Percentiles rank a stretch among this genome's conserved stretches.
Conservation (phyloP, 2,329 filamentous ascomycete species). For the Fusarium sp. region DNA sequence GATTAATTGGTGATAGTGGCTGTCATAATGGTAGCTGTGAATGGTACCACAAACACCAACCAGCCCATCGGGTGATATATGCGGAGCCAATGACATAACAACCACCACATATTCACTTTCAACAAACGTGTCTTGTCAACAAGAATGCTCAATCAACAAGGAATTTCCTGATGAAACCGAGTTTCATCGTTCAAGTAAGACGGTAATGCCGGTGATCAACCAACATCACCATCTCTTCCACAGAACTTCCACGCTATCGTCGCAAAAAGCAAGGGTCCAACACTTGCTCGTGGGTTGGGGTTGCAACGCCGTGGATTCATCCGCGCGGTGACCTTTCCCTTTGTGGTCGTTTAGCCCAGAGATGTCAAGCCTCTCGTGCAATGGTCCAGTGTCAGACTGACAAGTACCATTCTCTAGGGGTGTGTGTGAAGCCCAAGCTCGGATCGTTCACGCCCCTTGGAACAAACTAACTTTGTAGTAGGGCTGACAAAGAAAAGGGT, state of each 20-base stretch:
- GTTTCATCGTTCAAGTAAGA: constrained; percentile 20
- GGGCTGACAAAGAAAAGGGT: constrained; percentile 23
- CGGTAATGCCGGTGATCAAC: constrained; percentile 22
- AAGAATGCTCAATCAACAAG: not conserved
- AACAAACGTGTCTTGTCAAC: not conserved
- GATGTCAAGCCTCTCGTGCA: not conserved
- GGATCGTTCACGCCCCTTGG: constrained; percentile 19
- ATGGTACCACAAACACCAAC: not conserved
- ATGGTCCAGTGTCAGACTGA: constrained; percentile 26
- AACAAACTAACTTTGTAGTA: constrained; percentile 20
- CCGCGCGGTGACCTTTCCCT: constrained; percentile 7
- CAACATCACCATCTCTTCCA: not conserved
- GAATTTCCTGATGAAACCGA: not conserved
- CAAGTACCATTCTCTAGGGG: constrained; percentile 26
- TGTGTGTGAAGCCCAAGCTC: constrained; percentile 25
- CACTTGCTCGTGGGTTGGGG: constrained; percentile 40
- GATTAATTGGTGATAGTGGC: not conserved
- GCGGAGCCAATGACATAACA: constrained; percentile 1
- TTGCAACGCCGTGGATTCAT: constrained; percentile 30
- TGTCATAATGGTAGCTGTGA: not conserved
- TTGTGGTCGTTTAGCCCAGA: not conserved
- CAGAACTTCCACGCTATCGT: not conserved
- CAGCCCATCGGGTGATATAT: not conserved
- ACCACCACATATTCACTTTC: not conserved
- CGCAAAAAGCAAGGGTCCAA: not conserved